Evolutionary conservation across 139 green algal species (phyloP).

Genomic region (Micractinium sp.): DNA sequence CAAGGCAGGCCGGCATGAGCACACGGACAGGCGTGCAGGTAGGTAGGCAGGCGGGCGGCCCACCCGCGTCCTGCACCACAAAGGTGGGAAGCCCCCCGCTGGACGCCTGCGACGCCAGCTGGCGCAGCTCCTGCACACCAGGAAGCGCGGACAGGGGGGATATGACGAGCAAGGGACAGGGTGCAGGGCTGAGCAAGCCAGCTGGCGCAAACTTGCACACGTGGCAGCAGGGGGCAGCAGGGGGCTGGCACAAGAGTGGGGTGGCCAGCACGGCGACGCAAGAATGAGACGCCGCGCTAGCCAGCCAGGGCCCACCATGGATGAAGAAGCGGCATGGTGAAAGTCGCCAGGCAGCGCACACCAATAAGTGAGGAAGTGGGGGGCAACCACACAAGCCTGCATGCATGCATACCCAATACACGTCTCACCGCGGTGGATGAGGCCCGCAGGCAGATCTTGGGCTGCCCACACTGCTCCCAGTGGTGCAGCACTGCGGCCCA

Average conservation of each 20-base stretch:
- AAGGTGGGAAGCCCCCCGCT: slow-evolving; percentile 29
- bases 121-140: slow-evolving; percentile 21
- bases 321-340: no score
- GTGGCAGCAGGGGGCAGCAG: no score
- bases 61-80: slow-evolving; percentile 54
- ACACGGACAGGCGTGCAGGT: neutral
- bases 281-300: no score
- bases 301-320: neutral
- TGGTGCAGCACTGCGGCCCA: slow-evolving; percentile 55
- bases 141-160: neutral
- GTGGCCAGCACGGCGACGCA: no score
- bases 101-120: slow-evolving; percentile 10
- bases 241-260: no score
- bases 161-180: neutral
- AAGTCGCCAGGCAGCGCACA: no score
- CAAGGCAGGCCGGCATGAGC: neutral
- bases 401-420: neutral
- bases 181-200: neutral
- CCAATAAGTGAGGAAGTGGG: no score
- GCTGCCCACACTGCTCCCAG: slow-evolving; percentile 77
- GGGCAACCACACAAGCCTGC: no score
- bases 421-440: slow-evolving; percentile 18
- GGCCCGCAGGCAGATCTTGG: slow-evolving; percentile 84
- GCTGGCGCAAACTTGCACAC: neutral
- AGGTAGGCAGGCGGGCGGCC: no score